These are phyloP conservation scores for Clavispora asparagi DNA, from an alignment of 805 yeast genomes.

Conservation along the genomic window DNA sequence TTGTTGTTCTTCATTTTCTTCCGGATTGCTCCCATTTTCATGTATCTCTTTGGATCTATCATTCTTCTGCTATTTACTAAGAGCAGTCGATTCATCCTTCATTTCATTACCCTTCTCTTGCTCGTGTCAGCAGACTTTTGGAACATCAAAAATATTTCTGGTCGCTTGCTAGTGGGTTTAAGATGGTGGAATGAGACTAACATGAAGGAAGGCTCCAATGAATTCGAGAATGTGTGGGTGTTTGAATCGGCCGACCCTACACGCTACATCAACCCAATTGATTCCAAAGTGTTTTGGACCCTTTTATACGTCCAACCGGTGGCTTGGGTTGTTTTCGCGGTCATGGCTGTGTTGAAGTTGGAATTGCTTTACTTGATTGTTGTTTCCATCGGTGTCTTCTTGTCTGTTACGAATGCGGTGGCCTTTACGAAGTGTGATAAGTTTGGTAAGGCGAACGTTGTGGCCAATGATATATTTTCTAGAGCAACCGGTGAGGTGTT, in stretches of 20 bases:
- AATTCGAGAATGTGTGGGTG: conserved; percentile 69
- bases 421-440: conserved; percentile 92
- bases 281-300: conserved; percentile 84
- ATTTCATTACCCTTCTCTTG: conserved; percentile 74
- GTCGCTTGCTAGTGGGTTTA: conserved; percentile 83
- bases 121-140: conserved; percentile 87
- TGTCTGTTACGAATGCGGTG: conserved; percentile 77
- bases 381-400: conserved; percentile 60
- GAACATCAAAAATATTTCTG: conserved; percentile 88
- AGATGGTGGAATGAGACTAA: conserved; percentile 92
- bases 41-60: conserved; percentile 67
- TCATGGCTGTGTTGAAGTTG: conserved; percentile 74
- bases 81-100: conserved; percentile 49
- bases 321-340: conserved; percentile 67
- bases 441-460: conserved; percentile 75
- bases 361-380: conserved; percentile 63
- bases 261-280: conserved; percentile 80
- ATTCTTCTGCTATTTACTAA: conserved; percentile 44
- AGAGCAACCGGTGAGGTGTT: conserved; percentile 44
- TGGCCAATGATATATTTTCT: conserved; percentile 56
- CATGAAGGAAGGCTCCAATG: conserved; percentile 35
- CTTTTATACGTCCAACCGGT: conserved; percentile 71
- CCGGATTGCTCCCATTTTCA: conserved; percentile 56
- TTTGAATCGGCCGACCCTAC: conserved; percentile 78
- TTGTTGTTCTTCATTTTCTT: conserved; percentile 57